phyloP scores from a whole-genome alignment of 768 basidiomycete genomes.

The Trametes meyenii region DNA sequence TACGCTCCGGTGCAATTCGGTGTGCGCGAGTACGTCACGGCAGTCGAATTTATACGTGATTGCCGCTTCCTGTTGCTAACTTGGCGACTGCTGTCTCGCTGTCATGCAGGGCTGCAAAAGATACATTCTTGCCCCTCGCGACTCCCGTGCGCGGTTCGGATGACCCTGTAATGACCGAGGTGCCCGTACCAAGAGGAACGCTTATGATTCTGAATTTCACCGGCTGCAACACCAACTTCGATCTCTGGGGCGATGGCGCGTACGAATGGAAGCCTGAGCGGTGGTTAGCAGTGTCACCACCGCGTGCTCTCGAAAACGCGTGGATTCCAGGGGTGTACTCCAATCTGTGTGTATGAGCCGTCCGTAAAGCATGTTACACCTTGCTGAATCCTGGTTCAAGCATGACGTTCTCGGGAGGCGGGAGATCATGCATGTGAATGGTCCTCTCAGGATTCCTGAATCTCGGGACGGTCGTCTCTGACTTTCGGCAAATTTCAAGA shows the following conservation, averaged over 20 bases:
- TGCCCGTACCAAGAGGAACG: constrained; percentile 41
- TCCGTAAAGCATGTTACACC: no score
- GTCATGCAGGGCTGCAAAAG: constrained; percentile 34
- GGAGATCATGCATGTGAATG: constrained; percentile 28
- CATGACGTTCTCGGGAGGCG: constrained; percentile 31
- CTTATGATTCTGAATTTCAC: not conserved
- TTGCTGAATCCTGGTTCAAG: constrained; percentile 16
- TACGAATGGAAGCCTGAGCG: constrained; percentile 28
- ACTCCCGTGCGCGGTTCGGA: constrained; percentile 40
- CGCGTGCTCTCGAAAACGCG: constrained; percentile 11
- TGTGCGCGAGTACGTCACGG: constrained; percentile 13
- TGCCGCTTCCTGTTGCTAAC: no score
- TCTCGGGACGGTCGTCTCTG: not conserved
- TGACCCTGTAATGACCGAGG: constrained; percentile 39
- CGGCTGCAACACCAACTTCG: constrained; percentile 12
- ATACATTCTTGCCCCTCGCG: constrained; percentile 44
- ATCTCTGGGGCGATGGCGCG: constrained; percentile 47
- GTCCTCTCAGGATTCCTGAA: constrained; percentile 1
- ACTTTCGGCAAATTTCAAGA: not conserved
- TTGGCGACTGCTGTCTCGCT: constrained; percentile 26
- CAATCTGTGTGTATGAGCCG: constrained; percentile 18
- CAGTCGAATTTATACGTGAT: no score
- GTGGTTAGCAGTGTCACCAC: constrained; percentile 15
- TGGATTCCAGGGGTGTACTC: constrained; percentile 23
- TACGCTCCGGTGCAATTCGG: constrained; percentile 28